phyloP scores from a whole-genome alignment of 345 rosid genomes.

The Anastatica hierochuntica region DNA sequence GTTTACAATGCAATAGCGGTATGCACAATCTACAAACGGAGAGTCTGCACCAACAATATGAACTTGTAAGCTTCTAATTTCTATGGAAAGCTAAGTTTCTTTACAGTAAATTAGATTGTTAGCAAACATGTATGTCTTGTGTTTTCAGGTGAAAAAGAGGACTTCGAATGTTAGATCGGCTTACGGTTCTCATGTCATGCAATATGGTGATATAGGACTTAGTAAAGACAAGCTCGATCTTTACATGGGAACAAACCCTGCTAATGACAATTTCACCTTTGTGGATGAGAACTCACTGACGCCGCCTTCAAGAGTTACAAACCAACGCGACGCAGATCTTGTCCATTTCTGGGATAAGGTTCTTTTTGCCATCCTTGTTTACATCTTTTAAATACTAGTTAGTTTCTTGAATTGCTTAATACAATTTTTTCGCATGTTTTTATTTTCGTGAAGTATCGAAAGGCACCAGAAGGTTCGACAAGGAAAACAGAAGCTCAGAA shows the following conservation, averaged over 20 bases:
- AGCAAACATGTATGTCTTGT: conserved; percentile 6
- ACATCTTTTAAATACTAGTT: not conserved
- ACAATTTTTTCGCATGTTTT: conserved; percentile 6
- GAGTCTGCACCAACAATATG: conserved; percentile 77
- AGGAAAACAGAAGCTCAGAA: conserved; percentile 72
- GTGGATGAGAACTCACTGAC: conserved; percentile 54
- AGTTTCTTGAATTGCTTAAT: not conserved
- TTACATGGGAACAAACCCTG: conserved; percentile 90
- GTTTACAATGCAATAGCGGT: conserved; percentile 47
- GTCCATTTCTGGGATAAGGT: conserved; percentile 97
- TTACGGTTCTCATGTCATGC: conserved; percentile 96
- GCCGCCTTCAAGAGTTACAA: conserved; percentile 55
- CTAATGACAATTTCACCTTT: conserved; percentile 76
- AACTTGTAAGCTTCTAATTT: conserved; percentile 45
- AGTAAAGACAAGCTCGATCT: conserved; percentile 44
- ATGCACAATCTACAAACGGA: conserved; percentile 73
- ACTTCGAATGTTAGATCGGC: conserved; percentile 37
- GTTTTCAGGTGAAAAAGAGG: conserved; percentile 70
- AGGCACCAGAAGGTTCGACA: conserved; percentile 80
- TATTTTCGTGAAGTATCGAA: conserved; percentile 52
- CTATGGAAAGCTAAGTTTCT: not conserved
- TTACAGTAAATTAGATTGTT: not conserved
- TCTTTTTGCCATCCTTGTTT: conserved; percentile 3
- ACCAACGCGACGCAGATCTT: conserved; percentile 97
- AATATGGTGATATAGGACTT: conserved; percentile 65